Conservation (phyloP, 176 grass and related monocot species). For the Pharus latifolius region DNA sequence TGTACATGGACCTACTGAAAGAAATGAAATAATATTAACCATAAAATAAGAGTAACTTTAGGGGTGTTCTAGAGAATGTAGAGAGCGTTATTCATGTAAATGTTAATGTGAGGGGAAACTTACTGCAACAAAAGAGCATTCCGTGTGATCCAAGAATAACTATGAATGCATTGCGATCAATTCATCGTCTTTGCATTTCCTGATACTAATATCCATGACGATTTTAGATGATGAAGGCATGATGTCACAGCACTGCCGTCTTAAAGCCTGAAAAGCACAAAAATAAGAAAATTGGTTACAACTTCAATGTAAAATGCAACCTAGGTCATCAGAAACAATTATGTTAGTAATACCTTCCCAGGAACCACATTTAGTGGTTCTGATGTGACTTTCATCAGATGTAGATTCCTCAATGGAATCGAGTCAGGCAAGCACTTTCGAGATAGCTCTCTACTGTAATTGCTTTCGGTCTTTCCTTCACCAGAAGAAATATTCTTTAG, state of each 20-base stretch:
- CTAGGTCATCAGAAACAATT: not conserved
- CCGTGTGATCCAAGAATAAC: not conserved
- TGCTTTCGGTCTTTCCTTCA: slow-evolving; percentile 40
- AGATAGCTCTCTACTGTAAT: slow-evolving; percentile 45
- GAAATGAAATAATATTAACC: not conserved
- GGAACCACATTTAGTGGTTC: slow-evolving; percentile 21
- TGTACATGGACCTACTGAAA: not conserved
- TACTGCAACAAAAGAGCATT: not conserved
- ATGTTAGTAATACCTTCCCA: slow-evolving; percentile 51
- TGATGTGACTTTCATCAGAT: slow-evolving; percentile 40
- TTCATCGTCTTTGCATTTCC: slow-evolving; percentile 85
- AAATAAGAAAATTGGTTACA: not conserved
- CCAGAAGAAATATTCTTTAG: slow-evolving; percentile 32
- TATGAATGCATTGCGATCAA: slow-evolving; percentile 68
- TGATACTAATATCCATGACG: slow-evolving; percentile 57
- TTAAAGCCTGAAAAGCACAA: slow-evolving; percentile 45
- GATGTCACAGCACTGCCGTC: slow-evolving; percentile 82
- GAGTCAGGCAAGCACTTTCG: slow-evolving; percentile 36
- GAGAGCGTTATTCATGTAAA: slow-evolving; percentile 3
- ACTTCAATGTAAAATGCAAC: not conserved
- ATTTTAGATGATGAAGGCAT: slow-evolving; percentile 48
- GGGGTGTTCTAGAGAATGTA: not conserved
- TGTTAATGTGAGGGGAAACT: not conserved
- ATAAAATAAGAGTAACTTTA: not conserved
- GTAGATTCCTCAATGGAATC: slow-evolving; percentile 33